Conservation (phyloP, 306 rosid genomes). For the Dalbergia cultrata region DNA sequence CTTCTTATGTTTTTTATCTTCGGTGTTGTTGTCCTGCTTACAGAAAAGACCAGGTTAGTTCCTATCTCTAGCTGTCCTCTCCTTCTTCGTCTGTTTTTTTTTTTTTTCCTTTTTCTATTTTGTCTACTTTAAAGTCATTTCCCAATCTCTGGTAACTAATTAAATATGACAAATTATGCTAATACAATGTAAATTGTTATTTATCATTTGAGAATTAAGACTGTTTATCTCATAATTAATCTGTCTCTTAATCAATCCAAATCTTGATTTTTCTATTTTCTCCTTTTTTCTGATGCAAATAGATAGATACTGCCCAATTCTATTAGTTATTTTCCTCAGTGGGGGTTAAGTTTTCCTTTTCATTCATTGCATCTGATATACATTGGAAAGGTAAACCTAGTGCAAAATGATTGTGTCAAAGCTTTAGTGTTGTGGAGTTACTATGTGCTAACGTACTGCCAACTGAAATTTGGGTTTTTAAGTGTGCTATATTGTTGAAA, state of each 20-base stretch:
- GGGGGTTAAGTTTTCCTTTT: conserved; percentile 25
- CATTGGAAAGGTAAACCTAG: conserved; percentile 15
- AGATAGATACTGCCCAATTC: not conserved
- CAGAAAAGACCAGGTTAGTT: conserved; percentile 80
- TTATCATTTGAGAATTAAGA: conserved; percentile 12
- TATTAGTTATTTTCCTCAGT: not conserved
- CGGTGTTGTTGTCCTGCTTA: conserved; percentile 67
- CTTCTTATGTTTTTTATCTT: conserved; percentile 97
- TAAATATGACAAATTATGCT: not conserved
- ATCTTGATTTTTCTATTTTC: not conserved
- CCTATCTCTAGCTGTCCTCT: not conserved
- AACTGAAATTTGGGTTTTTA: conserved; percentile 29
- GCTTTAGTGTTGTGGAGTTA: conserved; percentile 27
- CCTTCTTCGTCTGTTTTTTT: not conserved
- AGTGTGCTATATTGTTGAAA: conserved; percentile 25
- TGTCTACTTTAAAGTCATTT: not conserved
- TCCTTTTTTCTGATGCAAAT: not conserved
- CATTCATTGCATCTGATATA: conserved; percentile 1
- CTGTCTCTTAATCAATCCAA: not conserved
- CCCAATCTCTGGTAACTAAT: not conserved
- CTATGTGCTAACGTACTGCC: not conserved
- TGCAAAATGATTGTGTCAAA: conserved; percentile 28
- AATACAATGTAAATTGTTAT: not conserved
- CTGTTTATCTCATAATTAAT: not conserved
- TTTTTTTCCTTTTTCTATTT: conserved; percentile 8